These are phyloP conservation scores for Pascua sp. DNA, from an alignment of 1,284 basidiomycete species.

Conservation along the genomic window DNA sequence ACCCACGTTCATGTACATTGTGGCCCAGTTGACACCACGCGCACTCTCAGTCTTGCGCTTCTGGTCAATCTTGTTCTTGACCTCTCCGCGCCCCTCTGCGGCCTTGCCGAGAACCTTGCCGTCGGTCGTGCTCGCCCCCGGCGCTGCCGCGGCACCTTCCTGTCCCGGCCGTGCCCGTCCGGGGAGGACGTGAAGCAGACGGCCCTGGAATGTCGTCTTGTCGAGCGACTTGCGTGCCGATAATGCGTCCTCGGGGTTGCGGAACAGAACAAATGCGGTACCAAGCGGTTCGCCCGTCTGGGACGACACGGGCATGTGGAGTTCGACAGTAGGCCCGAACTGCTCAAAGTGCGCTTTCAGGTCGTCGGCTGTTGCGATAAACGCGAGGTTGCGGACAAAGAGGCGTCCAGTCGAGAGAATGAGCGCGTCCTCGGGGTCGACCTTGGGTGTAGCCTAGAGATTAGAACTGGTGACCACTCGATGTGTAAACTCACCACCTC, in stretches of 20 bases:
- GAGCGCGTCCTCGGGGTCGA: slow-evolving; percentile 54
- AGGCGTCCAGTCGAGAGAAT: slow-evolving; percentile 76
- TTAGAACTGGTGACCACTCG: slow-evolving; percentile 1
- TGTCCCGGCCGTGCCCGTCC: slow-evolving; percentile 58
- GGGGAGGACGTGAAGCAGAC: slow-evolving; percentile 83
- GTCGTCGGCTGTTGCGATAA: slow-evolving; percentile 73
- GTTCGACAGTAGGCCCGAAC: slow-evolving; percentile 72
- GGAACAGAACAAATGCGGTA: slow-evolving; percentile 75
- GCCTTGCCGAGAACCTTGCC: slow-evolving; percentile 47
- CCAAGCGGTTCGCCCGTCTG: slow-evolving; percentile 69
- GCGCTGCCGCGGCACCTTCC: slow-evolving; percentile 57
- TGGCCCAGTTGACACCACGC: slow-evolving; percentile 92
- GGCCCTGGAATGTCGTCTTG: slow-evolving; percentile 84
- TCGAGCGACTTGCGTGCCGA: slow-evolving; percentile 75
- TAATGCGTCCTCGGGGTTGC: slow-evolving; percentile 63
- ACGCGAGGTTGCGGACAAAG: slow-evolving; percentile 88
- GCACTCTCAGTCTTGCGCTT: slow-evolving; percentile 70
- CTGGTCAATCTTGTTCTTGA: slow-evolving; percentile 60
- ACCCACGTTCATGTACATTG: slow-evolving; percentile 96
- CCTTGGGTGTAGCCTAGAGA: slow-evolving; percentile 4
- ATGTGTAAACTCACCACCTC: slow-evolving; percentile 12
- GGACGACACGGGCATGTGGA: slow-evolving; percentile 73
- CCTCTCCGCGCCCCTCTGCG: slow-evolving; percentile 60
- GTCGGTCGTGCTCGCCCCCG: slow-evolving; percentile 35
- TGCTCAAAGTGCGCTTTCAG: slow-evolving; percentile 64